Percentiles rank a stretch among this genome's conserved stretches.
Conservation (phyloP, 495 filamentous ascomycete genomes). For the Aspergillus mulundensis region DNA sequence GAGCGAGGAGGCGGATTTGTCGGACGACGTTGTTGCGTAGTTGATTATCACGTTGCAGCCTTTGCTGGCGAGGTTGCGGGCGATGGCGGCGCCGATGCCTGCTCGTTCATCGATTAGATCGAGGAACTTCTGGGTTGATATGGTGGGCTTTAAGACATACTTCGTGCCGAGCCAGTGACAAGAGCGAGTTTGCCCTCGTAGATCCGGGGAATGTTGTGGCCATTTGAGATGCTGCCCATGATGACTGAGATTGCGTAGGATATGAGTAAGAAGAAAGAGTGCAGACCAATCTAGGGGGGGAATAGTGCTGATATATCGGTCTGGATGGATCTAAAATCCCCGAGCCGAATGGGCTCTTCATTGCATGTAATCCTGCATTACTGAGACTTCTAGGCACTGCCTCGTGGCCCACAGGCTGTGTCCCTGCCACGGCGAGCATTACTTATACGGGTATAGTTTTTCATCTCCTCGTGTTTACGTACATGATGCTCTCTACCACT, state of each 20-base stretch:
- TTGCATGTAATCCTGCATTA: no score
- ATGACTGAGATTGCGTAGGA: not conserved
- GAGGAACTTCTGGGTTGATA: no score
- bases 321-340: no score
- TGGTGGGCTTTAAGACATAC: not conserved
- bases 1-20: not conserved
- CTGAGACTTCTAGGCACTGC: no score
- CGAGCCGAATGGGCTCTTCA: no score
- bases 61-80: not conserved
- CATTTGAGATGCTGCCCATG: not conserved
- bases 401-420: no score
- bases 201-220: not conserved
- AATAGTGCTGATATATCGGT: no score
- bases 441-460: no score
- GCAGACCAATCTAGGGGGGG: no score
- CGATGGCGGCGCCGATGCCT: not conserved
- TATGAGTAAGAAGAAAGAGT: not conserved
- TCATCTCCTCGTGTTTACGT: no score
- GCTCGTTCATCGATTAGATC: no score
- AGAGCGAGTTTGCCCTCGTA: not conserved
- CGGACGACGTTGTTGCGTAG: not conserved
- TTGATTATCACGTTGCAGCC: constrained; percentile 2
- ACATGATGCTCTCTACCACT: not conserved
- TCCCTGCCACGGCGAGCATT: no score
- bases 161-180: not conserved